Conservation (phyloP, 2,329 filamentous ascomycete genomes). For the Rosellinia necatrix region DNA sequence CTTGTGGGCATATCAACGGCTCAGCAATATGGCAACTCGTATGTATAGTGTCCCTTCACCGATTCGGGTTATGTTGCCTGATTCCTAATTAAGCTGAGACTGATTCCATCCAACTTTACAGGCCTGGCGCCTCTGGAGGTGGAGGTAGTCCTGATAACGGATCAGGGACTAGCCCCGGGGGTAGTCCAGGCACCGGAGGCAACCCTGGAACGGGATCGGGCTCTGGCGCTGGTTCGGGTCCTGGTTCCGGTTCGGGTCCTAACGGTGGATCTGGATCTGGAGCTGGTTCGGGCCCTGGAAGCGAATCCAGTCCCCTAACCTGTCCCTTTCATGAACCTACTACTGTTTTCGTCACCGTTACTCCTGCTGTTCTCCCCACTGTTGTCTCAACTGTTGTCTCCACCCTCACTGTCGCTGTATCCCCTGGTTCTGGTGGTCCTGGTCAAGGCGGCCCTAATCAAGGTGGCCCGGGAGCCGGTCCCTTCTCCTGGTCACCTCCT, state of each 20-base stretch:
- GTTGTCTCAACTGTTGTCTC: conserved; percentile 41
- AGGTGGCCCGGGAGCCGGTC: conserved; percentile 25
- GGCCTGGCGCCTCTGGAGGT: conserved; percentile 17
- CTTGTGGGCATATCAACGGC: conserved; percentile 34
- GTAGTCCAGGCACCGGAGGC: background rate
- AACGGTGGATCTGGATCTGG: conserved; percentile 4
- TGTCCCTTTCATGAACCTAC: conserved; percentile 48
- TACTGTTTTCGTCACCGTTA: conserved; percentile 56
- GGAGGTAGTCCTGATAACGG: conserved; percentile 17
- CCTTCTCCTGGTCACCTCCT: conserved; percentile 31
- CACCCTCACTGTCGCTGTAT: conserved; percentile 36
- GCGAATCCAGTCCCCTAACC: conserved; percentile 36
- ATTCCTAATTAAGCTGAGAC: background rate
- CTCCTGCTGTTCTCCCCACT: conserved; percentile 40
- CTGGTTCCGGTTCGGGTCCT: background rate
- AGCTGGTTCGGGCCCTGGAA: conserved; percentile 8
- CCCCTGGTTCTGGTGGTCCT: conserved; percentile 26
- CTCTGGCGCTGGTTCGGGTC: background rate
- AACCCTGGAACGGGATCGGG: background rate
- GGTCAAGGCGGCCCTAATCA: conserved; percentile 26
- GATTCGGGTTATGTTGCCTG: background rate
- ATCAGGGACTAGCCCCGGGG: conserved; percentile 6
- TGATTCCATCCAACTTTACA: background rate
- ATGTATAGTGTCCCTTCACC: conserved; percentile 25
- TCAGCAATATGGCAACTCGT: conserved; percentile 36